phyloP scores from a whole-genome alignment of 108 stramenopile species.

The Cyclotella choctawhatcheeana region DNA sequence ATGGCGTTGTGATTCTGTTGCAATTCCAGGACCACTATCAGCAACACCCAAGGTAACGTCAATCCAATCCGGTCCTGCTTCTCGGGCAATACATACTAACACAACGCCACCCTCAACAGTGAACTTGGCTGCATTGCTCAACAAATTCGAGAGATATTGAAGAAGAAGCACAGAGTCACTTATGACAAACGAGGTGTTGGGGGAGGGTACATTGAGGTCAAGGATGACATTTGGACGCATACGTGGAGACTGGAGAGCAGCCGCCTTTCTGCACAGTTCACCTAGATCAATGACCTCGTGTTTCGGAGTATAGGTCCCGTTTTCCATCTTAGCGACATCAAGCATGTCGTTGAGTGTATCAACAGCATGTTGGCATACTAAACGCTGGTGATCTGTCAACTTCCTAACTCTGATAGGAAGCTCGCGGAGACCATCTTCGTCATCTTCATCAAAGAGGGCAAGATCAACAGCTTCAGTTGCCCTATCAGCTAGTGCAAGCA shows the following conservation, averaged over 20 bases:
- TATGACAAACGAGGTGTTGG: slow-evolving; percentile 27
- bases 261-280: slow-evolving; percentile 42
- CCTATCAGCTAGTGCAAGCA: slow-evolving; percentile 51
- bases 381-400: slow-evolving; percentile 52
- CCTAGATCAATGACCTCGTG: slow-evolving; percentile 51
- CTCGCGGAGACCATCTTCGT: slow-evolving; percentile 24
- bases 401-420: slow-evolving; percentile 39
- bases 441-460: slow-evolving; percentile 46
- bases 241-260: slow-evolving; percentile 43
- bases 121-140: slow-evolving; percentile 51
- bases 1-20: slow-evolving; percentile 34
- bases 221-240: slow-evolving; percentile 34
- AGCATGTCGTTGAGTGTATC: slow-evolving; percentile 56
- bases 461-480: slow-evolving; percentile 49
- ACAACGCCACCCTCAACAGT: slow-evolving; percentile 41
- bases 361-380: slow-evolving; percentile 53
- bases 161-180: slow-evolving; percentile 46
- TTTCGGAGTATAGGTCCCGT: slow-evolving; percentile 48
- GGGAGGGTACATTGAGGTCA: slow-evolving; percentile 33
- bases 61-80: slow-evolving; percentile 43
- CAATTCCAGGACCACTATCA: slow-evolving; percentile 50
- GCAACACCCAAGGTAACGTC: slow-evolving; percentile 49
- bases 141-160: slow-evolving; percentile 48
- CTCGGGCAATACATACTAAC: slow-evolving; percentile 31
- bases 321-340: slow-evolving; percentile 55